Evolutionary conservation across 208 protist species (phyloP).

Genomic region (Leishmania braziliensis): DNA sequence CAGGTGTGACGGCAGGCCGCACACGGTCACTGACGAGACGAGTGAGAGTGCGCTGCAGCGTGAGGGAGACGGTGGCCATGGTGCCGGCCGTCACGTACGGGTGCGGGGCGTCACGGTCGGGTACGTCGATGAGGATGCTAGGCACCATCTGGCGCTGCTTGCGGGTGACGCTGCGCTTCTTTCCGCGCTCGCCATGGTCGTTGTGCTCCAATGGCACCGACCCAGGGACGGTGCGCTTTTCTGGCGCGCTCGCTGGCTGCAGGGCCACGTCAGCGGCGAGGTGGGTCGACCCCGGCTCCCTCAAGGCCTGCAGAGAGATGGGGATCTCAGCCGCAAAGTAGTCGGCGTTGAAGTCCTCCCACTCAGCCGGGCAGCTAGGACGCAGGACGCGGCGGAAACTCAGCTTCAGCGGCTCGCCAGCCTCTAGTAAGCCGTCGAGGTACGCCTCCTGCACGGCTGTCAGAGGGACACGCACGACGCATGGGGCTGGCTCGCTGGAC

Average conservation of each 20-base stretch:
- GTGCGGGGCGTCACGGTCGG: conserved; percentile 56
- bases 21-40: conserved; percentile 78
- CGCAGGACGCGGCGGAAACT: conserved; percentile 66
- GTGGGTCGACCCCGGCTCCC: conserved; percentile 66
- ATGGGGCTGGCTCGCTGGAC: conserved; percentile 55
- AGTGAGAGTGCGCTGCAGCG: conserved; percentile 67
- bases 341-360: conserved; percentile 81
- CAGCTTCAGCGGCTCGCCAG: conserved; percentile 55
- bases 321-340: conserved; percentile 70
- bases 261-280: conserved; percentile 45
- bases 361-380: conserved; percentile 66
- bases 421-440: conserved; percentile 53
- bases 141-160: conserved; percentile 60
- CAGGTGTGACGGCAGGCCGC: conserved; percentile 60
- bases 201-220: background rate
- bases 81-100: conserved; percentile 72
- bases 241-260: conserved; percentile 23
- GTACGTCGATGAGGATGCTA: conserved; percentile 62
- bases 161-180: conserved; percentile 35
- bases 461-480: conserved; percentile 79
- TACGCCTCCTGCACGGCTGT: conserved; percentile 44
- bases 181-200: conserved; percentile 30
- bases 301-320: conserved; percentile 47
- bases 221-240: background rate
- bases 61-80: conserved; percentile 53